These are phyloP conservation scores for Prunus padus DNA, from an alignment of 306 rosid species.

Conservation along the genomic window DNA sequence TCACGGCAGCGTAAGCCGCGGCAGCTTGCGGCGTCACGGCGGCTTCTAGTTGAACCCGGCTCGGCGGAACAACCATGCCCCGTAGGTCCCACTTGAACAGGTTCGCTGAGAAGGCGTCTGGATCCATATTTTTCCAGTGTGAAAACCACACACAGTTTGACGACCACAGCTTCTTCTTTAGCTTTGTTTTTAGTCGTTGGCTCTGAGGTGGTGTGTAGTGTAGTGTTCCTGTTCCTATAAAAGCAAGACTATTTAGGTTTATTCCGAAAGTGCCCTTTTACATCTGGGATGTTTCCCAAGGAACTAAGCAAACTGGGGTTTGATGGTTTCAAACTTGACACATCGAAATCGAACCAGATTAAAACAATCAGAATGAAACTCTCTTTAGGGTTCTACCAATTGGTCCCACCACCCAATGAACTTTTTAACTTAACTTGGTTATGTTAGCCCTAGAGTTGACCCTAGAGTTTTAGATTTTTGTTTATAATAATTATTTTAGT, in stretches of 20 bases:
- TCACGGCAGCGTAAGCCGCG: not conserved
- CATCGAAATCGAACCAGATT: not conserved
- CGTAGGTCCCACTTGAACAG: constrained; percentile 94
- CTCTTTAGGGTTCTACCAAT: not conserved
- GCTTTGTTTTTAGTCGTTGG: not conserved
- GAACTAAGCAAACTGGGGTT: not conserved
- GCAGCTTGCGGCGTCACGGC: constrained; percentile 17
- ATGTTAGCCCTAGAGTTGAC: not conserved
- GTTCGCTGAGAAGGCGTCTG: constrained; percentile 69
- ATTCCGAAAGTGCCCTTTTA: constrained; percentile 45
- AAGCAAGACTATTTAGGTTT: not conserved
- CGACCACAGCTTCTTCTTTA: no score
- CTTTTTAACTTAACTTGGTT: not conserved
- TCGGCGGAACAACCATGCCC: constrained; percentile 35
- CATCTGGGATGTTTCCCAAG: constrained; percentile 3
- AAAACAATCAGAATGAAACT: not conserved
- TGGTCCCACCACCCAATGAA: not conserved
- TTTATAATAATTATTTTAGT: not conserved
- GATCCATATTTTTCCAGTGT: constrained; percentile 50
- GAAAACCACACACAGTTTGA: not conserved
- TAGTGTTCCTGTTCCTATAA: constrained; percentile 13
- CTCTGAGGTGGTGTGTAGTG: constrained; percentile 36
- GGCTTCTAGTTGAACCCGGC: constrained; percentile 34
- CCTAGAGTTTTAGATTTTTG: not conserved
- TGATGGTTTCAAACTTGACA: not conserved